Percentiles rank a stretch among this genome's conserved stretches.
Evolutionary conservation across 805 yeast genomes (phyloP).

Genomic region (Zygosaccharomyces lentus): DNA sequence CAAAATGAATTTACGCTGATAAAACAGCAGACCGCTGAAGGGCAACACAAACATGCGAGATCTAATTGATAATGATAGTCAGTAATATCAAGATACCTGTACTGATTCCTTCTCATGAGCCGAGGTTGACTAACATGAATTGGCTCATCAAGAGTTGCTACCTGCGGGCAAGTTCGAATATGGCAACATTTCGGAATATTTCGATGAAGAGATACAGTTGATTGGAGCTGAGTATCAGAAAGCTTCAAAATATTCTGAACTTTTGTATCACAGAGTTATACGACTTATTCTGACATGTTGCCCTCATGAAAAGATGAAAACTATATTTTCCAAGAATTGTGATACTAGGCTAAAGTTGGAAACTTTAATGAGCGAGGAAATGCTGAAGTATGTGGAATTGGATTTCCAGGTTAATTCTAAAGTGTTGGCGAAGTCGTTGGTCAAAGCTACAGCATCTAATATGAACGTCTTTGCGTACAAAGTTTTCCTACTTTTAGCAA

Average conservation of each 20-base stretch:
- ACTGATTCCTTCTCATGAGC: neutral
- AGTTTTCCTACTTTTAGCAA: constrained; percentile 8
- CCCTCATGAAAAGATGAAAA: neutral
- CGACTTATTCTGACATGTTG: constrained; percentile 2
- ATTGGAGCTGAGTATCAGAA: neutral
- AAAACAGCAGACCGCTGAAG: neutral
- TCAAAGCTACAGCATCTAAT: constrained; percentile 5
- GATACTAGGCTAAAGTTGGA: constrained; percentile 3
- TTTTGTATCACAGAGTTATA: constrained; percentile 2
- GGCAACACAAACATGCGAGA: neutral
- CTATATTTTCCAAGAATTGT: constrained; percentile 4
- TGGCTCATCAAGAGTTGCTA: neutral
- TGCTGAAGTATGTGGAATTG: constrained; percentile 19
- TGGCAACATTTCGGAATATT: neutral
- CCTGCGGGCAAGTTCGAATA: neutral
- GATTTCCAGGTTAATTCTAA: constrained; percentile 22
- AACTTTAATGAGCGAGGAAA: constrained; percentile 11
- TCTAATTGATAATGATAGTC: neutral
- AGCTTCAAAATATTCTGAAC: constrained; percentile 3
- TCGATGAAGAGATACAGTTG: neutral
- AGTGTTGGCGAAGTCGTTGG: constrained; percentile 15
- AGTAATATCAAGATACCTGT: neutral
- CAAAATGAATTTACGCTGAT: neutral
- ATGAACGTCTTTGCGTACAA: constrained; percentile 2
- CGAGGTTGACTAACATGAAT: neutral